Conservation (phyloP, 805 yeast genomes). For the Blastobotrys parvus region DNA sequence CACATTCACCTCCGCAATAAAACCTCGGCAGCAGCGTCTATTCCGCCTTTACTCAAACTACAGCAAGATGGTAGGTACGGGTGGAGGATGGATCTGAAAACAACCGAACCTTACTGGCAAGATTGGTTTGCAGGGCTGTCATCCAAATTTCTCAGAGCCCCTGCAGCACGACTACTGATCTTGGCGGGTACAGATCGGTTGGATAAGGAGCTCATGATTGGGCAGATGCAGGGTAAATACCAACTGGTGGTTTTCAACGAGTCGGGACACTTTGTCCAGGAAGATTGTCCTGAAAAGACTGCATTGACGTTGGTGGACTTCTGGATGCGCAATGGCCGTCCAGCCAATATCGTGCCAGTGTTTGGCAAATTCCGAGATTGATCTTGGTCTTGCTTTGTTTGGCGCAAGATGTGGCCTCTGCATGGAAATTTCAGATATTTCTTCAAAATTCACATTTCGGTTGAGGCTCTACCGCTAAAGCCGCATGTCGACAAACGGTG, state of each 20-base stretch:
- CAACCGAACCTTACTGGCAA: constrained; percentile 65
- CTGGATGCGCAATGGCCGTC: constrained; percentile 28
- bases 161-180: constrained; percentile 61
- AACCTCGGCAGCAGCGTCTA: constrained; percentile 64
- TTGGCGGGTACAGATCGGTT: constrained; percentile 85
- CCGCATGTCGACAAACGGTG: no score
- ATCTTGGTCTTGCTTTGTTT: no score
- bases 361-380: constrained; percentile 26
- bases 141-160: constrained; percentile 37
- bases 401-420: no score
- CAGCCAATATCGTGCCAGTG: constrained; percentile 23
- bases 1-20: constrained; percentile 45
- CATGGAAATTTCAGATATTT: no score
- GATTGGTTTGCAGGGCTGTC: constrained; percentile 75
- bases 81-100: constrained; percentile 60
- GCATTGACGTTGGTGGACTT: constrained; percentile 40
- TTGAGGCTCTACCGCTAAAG: no score
- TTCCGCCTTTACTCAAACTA: constrained; percentile 53
- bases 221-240: constrained; percentile 95
- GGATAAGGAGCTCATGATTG: constrained; percentile 79
- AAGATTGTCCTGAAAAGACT: constrained; percentile 69
- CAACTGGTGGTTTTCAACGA: constrained; percentile 78
- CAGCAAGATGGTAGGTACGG: constrained; percentile 23
- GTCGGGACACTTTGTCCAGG: constrained; percentile 93
- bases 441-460: no score